Conservation (phyloP, 2,329 filamentous ascomycete species). For the Microthyrium microscopicum region DNA sequence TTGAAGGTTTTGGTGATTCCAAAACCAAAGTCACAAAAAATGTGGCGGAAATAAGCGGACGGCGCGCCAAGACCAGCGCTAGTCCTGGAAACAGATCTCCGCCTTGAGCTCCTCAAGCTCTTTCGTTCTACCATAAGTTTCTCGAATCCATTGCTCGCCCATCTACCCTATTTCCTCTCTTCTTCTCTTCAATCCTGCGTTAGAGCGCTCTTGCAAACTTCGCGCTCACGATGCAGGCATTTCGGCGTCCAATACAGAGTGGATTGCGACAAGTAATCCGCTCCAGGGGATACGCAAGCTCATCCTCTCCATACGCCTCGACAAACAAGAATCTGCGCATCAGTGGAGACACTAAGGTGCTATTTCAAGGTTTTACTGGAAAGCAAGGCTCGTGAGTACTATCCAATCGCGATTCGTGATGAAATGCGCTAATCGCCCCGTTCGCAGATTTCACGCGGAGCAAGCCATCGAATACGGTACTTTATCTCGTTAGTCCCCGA, state of each 20-base stretch:
- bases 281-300: constrained; percentile 59
- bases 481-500: constrained; percentile 11
- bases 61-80: no score
- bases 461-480: constrained; percentile 98
- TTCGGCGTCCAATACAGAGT: constrained; percentile 57
- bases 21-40: no score
- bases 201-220: neutral
- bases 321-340: constrained; percentile 62
- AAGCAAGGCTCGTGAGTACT: constrained; percentile 63
- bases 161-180: no score
- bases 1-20: neutral
- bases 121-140: no score
- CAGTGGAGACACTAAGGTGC: constrained; percentile 81
- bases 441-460: constrained; percentile 83
- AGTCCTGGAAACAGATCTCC: no score
- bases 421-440: neutral
- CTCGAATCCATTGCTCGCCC: no score
- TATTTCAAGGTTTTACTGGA: constrained; percentile 95
- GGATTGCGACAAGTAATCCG: constrained; percentile 51
- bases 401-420: neutral
- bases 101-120: no score
- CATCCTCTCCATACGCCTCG: constrained; percentile 36
- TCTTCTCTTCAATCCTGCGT: no score
- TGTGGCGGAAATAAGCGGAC: no score
- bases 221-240: constrained; percentile 56